Percentiles rank a stretch among this genome's conserved stretches.
Evolutionary conservation across 352 stramenopile species (phyloP).

Genomic region (Plasmopara viticola): DNA sequence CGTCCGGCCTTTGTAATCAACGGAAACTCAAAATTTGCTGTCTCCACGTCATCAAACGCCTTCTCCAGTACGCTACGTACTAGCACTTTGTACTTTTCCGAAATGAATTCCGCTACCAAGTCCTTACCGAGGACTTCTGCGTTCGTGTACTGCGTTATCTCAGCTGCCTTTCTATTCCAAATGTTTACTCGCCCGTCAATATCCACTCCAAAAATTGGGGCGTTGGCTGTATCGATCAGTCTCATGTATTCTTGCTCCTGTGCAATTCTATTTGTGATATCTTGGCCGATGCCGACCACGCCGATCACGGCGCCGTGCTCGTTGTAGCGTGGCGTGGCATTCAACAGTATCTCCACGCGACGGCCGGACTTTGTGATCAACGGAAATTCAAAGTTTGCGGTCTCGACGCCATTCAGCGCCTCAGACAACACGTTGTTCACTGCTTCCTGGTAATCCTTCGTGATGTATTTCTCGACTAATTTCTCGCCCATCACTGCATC

Average conservation of each 20-base stretch:
- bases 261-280: constrained; percentile 18
- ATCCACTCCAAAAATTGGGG: constrained; percentile 12
- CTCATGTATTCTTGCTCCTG: constrained; percentile 19
- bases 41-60: constrained; percentile 12
- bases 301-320: constrained; percentile 17
- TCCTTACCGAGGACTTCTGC: constrained; percentile 37
- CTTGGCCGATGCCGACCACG: constrained; percentile 19
- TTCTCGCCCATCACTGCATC: constrained; percentile 42
- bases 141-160: constrained; percentile 37
- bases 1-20: constrained; percentile 38
- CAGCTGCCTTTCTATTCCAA: constrained; percentile 18
- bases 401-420: constrained; percentile 19
- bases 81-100: constrained; percentile 7
- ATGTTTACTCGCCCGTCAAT: constrained; percentile 12
- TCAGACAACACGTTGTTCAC: constrained; percentile 16
- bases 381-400: constrained; percentile 1
- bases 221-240: constrained; percentile 26
- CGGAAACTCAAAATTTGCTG: constrained; percentile 1
- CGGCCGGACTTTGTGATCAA: constrained; percentile 15
- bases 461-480: constrained; percentile 25
- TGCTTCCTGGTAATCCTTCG: constrained; percentile 15
- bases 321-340: constrained; percentile 19
- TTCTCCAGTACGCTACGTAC: constrained; percentile 12
- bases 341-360: constrained; percentile 18
- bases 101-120: constrained; percentile 15